Conservation (phyloP, 805 yeast species). For the Hanseniaspora mollemarum region DNA sequence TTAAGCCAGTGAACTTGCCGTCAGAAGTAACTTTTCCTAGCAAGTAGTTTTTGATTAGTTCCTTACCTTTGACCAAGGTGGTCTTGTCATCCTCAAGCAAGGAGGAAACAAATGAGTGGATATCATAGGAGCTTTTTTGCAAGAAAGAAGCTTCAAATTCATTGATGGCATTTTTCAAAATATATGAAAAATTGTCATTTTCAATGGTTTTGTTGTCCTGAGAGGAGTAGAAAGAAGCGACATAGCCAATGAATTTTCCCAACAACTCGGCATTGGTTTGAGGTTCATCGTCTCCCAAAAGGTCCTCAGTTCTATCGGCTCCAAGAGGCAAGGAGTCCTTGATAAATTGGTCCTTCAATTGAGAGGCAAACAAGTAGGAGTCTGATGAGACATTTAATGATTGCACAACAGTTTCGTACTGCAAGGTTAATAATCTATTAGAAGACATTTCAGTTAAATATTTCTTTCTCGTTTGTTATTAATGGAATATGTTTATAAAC, state of each 20-base stretch:
- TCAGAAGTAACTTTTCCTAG: constrained; percentile 42
- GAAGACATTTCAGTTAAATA: constrained; percentile 23
- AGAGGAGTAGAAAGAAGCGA: constrained; percentile 37
- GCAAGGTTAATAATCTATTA: constrained; percentile 68
- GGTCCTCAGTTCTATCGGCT: constrained; percentile 60
- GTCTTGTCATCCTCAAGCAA: constrained; percentile 45
- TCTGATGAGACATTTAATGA: constrained; percentile 77
- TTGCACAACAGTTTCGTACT: constrained; percentile 82
- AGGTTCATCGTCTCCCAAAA: constrained; percentile 80
- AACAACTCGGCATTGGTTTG: constrained; percentile 73
- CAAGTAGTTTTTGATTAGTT: constrained; percentile 69
- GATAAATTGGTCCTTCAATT: constrained; percentile 74
- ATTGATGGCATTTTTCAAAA: constrained; percentile 53
- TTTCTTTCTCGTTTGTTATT: not conserved
- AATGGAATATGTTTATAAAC: not conserved
- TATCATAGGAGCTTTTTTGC: constrained; percentile 46
- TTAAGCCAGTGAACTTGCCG: constrained; percentile 40
- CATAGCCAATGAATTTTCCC: constrained; percentile 70
- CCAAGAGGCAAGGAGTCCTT: constrained; percentile 49
- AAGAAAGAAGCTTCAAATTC: constrained; percentile 81
- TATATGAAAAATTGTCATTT: constrained; percentile 33
- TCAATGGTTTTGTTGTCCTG: constrained; percentile 29
- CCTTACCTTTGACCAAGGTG: constrained; percentile 56
- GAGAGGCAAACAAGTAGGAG: constrained; percentile 67
- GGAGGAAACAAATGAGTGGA: constrained; percentile 75